Conservation (phyloP, 2,329 filamentous ascomycete species). For the Aspergillus hortae region DNA sequence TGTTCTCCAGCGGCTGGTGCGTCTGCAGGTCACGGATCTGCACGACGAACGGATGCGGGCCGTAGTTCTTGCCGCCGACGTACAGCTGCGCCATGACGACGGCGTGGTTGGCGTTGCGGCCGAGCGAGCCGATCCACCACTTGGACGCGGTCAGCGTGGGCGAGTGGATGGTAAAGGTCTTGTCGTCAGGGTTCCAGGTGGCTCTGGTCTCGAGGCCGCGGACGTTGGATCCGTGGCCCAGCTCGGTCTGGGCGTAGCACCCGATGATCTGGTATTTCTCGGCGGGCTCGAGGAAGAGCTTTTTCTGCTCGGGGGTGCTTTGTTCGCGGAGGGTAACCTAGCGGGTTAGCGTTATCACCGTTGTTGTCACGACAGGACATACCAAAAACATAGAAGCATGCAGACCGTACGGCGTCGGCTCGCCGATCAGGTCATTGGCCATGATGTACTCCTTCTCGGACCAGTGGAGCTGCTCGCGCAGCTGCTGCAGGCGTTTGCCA, state of each 20-base stretch:
- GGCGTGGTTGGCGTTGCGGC: slow-evolving; percentile 71
- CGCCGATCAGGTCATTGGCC: slow-evolving; percentile 67
- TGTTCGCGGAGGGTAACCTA: slow-evolving; percentile 68
- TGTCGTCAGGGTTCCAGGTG: slow-evolving; percentile 69
- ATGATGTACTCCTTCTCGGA: slow-evolving; percentile 58
- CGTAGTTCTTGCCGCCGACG: slow-evolving; percentile 64
- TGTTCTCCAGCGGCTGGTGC: slow-evolving; percentile 63
- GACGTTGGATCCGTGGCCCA: slow-evolving; percentile 76
- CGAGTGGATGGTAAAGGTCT: slow-evolving; percentile 72
- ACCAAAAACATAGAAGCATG: slow-evolving; percentile 69
- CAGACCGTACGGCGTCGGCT: slow-evolving; percentile 70
- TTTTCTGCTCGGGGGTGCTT: slow-evolving; percentile 68
- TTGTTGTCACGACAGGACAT: slow-evolving; percentile 16
- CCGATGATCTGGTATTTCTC: slow-evolving; percentile 69
- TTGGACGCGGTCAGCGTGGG: slow-evolving; percentile 72
- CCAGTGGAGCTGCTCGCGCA: slow-evolving; percentile 67
- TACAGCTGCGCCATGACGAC: slow-evolving; percentile 76
- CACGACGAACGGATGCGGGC: slow-evolving; percentile 75
- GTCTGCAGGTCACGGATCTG: slow-evolving; percentile 69
- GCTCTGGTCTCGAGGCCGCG: slow-evolving; percentile 69
- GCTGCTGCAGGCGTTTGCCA: slow-evolving; percentile 65
- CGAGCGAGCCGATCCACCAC: slow-evolving; percentile 81
- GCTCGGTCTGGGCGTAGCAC: slow-evolving; percentile 77
- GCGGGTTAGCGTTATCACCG: slow-evolving; percentile 1
- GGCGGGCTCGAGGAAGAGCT: slow-evolving; percentile 67